phyloP scores from a whole-genome alignment of 2,329 filamentous ascomycete species.

The Calonectria honghensis region DNA sequence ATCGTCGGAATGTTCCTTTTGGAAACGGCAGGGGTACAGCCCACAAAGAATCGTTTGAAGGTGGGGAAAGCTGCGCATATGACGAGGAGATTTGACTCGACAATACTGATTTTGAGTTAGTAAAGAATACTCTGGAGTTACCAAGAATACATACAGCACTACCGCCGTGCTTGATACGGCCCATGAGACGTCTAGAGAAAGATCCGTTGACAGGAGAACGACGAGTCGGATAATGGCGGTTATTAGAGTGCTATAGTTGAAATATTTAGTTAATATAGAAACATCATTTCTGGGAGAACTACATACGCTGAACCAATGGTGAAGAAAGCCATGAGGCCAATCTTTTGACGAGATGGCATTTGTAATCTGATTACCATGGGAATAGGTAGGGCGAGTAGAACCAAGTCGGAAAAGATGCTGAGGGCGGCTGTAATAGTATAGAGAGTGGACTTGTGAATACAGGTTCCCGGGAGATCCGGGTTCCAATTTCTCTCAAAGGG shows the following conservation, averaged over 20 bases:
- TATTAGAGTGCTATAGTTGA: slow-evolving; percentile 34
- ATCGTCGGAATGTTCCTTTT: background rate
- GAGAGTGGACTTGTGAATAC: slow-evolving; percentile 65
- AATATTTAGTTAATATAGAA: background rate
- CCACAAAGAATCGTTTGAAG: slow-evolving; percentile 42
- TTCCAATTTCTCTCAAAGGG: slow-evolving; percentile 52
- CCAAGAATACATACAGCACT: background rate
- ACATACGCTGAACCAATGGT: slow-evolving; percentile 58
- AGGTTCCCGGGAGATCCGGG: slow-evolving; percentile 54
- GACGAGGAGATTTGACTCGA: slow-evolving; percentile 43
- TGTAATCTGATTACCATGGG: slow-evolving; percentile 64
- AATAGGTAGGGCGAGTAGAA: slow-evolving; percentile 67
- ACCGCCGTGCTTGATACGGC: slow-evolving; percentile 13
- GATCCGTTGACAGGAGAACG: slow-evolving; percentile 27
- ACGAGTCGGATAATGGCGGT: slow-evolving; percentile 46
- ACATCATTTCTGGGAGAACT: no score
- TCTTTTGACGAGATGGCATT: slow-evolving; percentile 66
- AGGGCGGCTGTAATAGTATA: slow-evolving; percentile 67
- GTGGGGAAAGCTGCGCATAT: slow-evolving; percentile 43
- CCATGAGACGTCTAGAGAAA: slow-evolving; percentile 39
- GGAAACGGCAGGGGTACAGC: slow-evolving; percentile 30
- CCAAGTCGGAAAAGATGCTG: slow-evolving; percentile 66
- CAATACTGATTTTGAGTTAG: slow-evolving; percentile 28
- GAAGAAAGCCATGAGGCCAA: slow-evolving; percentile 64
- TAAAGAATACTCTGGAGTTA: no score